Conservation (phyloP, 257 asterid genomes). For the Coffea eugenioides region DNA sequence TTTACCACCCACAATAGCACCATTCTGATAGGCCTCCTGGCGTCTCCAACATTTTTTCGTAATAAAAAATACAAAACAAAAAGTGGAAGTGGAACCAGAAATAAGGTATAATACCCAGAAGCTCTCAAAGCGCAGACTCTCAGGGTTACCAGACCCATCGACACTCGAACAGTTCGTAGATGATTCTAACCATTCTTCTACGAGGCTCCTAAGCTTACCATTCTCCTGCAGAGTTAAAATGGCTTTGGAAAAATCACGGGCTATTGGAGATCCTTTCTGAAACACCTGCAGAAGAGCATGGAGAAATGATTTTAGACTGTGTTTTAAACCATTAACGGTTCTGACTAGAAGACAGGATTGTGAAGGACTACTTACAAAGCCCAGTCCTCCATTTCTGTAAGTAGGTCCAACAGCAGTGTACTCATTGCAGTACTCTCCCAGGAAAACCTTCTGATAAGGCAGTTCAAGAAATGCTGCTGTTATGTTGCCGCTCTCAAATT, state of each 20-base stretch:
- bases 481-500: slow-evolving; percentile 27
- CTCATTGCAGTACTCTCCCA: slow-evolving; percentile 28
- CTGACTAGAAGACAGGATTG: not conserved
- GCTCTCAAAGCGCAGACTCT: slow-evolving; percentile 28
- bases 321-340: not conserved
- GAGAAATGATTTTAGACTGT: not conserved
- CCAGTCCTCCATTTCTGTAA: slow-evolving; percentile 38
- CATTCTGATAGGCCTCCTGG: not conserved
- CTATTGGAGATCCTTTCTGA: slow-evolving; percentile 38
- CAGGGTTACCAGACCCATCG: slow-evolving; percentile 10
- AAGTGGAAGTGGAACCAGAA: slow-evolving; percentile 27
- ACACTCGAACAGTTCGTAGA: slow-evolving; percentile 19
- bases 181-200: slow-evolving; percentile 21
- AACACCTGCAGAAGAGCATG: slow-evolving; percentile 23
- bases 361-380: slow-evolving; percentile 26
- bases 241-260: slow-evolving; percentile 36
- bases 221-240: slow-evolving; percentile 30
- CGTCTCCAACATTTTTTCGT: not conserved
- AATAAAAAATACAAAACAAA: slow-evolving; percentile 26
- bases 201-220: slow-evolving; percentile 22
- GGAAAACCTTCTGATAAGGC: slow-evolving; percentile 38
- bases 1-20: not conserved
- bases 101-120: slow-evolving; percentile 41
- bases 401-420: slow-evolving; percentile 28
- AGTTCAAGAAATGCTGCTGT: slow-evolving; percentile 40